Evolutionary conservation across 2,329 filamentous ascomycete genomes (phyloP).

Genomic region (Sarocladium oryzae): DNA sequence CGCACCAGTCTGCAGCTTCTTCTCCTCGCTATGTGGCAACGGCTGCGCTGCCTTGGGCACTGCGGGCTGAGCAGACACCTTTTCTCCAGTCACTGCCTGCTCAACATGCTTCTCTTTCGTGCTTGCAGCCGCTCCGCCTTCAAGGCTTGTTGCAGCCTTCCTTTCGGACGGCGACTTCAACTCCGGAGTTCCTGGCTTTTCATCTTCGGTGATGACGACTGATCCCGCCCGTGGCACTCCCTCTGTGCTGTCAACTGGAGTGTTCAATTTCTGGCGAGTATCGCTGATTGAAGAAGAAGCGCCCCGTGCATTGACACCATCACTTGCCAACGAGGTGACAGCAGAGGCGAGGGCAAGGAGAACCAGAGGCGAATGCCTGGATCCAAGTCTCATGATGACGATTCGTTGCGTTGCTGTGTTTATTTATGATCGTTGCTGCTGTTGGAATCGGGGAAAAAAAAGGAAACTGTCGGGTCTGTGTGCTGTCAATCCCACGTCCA

Average conservation of each 20-base stretch:
- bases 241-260: constrained; percentile 86
- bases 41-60: constrained; percentile 81
- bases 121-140: constrained; percentile 63
- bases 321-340: constrained; percentile 36
- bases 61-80: constrained; percentile 67
- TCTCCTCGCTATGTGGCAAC: constrained; percentile 72
- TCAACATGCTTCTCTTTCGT: constrained; percentile 62
- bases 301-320: constrained; percentile 13
- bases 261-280: constrained; percentile 60
- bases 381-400: constrained; percentile 53
- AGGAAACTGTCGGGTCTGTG: neutral
- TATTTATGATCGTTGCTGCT: no score
- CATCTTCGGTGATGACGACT: constrained; percentile 51
- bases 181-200: neutral
- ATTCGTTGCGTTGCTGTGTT: neutral
- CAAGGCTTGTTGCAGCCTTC: constrained; percentile 67
- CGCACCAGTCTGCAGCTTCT: constrained; percentile 49
- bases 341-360: constrained; percentile 49
- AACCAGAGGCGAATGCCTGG: constrained; percentile 46
- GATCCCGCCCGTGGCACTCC: constrained; percentile 90
- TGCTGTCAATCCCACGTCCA: no score
- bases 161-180: neutral
- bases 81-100: constrained; percentile 59
- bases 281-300: constrained; percentile 26
- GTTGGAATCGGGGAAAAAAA: neutral